Base-by-base conservation (phyloP, 1,284 basidiomycete species). In the Leucoagaricus sp. region DNA sequence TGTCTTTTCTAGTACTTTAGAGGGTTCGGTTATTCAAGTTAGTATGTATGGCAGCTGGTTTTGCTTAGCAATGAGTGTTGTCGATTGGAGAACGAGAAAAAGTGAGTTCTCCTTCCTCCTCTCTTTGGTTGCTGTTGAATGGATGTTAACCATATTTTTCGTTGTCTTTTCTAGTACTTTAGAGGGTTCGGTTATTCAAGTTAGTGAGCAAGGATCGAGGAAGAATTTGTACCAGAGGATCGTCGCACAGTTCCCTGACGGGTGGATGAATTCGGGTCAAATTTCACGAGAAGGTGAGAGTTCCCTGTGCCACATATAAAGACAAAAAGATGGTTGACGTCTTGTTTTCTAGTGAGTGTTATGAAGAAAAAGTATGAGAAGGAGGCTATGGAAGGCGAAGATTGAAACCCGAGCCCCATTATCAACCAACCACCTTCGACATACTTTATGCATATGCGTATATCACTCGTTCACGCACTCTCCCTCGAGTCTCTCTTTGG, bases 201-300 rank as follows among this genome's bases (percentile, higher is more conserved):
- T 91, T 9, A 91, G 87, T 65, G 90, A 92, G 65, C 90, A 92
- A 70, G 89, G 89, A 1, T 69, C 85, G 61, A 74, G 89, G 55
- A 93, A 93, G 74, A 75, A 77, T 10, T 70, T 93, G 25, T 93
- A 93, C 72, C 89, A 92, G 68, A 89, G 87, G 84, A 90, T 93
- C 58, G 85, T 92, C 0, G 79, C 77, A 26, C 83, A 83, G 1
- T 93, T 89, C 70, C 90, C 89, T 0, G 82, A 87, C 0, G 86
- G 86, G 10, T 90, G 87, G 87, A 81, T 89, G 75, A 72, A 79
- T 40, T 83, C 83, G 2, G 82, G 83, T 8, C 81, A 84, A 61
- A 82, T 84, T 59, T 83, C 82, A 23, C 69, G 82, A 64, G 81
- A 84, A 72, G 77, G 78, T 79, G 48, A 38, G 74, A 26, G 3